Evolutionary conservation across 2,329 filamentous ascomycete genomes (phyloP).

Genomic region (Botrytis fragariae): DNA sequence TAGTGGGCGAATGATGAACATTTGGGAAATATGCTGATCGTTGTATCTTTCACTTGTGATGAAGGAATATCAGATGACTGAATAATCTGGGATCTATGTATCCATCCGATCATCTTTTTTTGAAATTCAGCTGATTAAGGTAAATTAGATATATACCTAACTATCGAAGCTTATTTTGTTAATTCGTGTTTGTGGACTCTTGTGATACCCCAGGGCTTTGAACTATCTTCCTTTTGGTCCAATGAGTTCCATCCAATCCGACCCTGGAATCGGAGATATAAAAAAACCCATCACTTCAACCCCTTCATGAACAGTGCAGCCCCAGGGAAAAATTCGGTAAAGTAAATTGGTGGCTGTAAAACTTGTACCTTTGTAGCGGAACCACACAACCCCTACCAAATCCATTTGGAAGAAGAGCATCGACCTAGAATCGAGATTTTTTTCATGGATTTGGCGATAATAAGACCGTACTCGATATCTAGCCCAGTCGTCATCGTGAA

Average conservation of each 20-base stretch:
- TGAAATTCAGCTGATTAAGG: neutral
- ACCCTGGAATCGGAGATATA: slow-evolving; percentile 8
- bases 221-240: neutral
- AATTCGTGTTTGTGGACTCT: slow-evolving; percentile 10
- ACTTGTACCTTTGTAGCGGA: neutral
- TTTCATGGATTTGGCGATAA: slow-evolving; percentile 8
- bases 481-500: slow-evolving; percentile 12
- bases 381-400: neutral
- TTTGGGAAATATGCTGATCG: neutral
- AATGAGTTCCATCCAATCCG: neutral
- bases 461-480: slow-evolving; percentile 6
- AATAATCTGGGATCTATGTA: slow-evolving; percentile 8
- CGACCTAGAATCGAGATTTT: slow-evolving; percentile 5
- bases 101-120: neutral
- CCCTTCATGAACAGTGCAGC: slow-evolving; percentile 18
- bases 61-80: slow-evolving; percentile 12
- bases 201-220: neutral
- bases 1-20: slow-evolving; percentile 9
- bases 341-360: neutral
- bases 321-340: slow-evolving; percentile 11
- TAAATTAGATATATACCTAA: neutral
- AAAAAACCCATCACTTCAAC: slow-evolving; percentile 5
- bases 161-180: neutral
- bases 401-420: neutral
- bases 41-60: slow-evolving; percentile 2